Base-by-base conservation (phyloP, 202 grass and related monocot species). In the Zizania palustris region DNA sequence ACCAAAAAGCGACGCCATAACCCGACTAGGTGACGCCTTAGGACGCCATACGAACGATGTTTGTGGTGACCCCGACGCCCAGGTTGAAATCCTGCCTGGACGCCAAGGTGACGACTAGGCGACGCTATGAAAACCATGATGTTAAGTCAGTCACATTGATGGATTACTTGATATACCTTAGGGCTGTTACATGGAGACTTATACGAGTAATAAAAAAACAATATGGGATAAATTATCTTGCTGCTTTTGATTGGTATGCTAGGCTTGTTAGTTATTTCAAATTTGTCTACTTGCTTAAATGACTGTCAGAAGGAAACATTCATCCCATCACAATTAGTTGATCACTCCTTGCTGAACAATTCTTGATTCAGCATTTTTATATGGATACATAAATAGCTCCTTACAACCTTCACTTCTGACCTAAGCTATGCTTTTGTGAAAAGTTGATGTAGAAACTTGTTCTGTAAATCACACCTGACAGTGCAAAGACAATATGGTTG, bases 121-220 rank as follows among this genome's bases (percentile, higher is more conserved):
- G n/a, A n/a, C n/a, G n/a, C n/a, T n/a, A n/a, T n/a, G n/a, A n/a
- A n/a, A n/a, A n/a, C n/a, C n/a, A n/a, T n/a, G n/a, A 78, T 18
- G 12, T 54, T 74, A 63, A 69, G 64, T 13, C 18, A 73, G 62
- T 22, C 4, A 7, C 36, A 14, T 59, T 4, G 67, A n/a, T 43
- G 12, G 53, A 67, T 72, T 76, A n/a, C 53, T 78, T 64, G 38
- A 73, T 73, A 41, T 60, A 38, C 18, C n/a, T 78, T 78, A 48
- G 15, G 60, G 41, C 33, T 45, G 28, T 39, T 54, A 3, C 62
- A 54, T 19, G 5, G 5, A 54, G 51, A 19, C 5, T 0, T 42
- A 42, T 54, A 19, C 61, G 61, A 79, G 6, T 45, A 9, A 67
- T 63, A 74, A 61, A 54, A 42, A 53, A 38, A 22, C 56, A 60